Evolutionary conservation across 2,329 filamentous ascomycete genomes (phyloP).

Genomic region (Verticillium zaregamsianum): DNA sequence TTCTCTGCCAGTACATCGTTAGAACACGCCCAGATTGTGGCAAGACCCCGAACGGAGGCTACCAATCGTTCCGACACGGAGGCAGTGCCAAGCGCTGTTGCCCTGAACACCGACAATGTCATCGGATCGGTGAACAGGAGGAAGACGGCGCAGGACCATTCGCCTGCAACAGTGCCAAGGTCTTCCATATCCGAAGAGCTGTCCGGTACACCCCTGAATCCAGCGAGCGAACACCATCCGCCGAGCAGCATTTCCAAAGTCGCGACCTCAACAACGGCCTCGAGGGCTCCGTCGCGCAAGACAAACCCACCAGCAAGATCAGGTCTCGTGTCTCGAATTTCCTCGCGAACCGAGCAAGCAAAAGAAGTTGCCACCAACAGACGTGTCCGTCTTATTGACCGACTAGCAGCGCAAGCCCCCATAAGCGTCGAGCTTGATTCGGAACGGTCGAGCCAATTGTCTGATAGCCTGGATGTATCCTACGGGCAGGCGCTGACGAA

Average conservation of each 20-base stretch:
- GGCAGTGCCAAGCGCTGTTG: background rate
- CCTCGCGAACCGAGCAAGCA: background rate
- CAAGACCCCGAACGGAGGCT: background rate
- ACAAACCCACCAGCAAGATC: background rate
- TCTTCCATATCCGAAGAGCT: background rate
- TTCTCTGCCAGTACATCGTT: background rate
- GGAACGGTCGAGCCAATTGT: background rate
- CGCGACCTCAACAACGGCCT: background rate
- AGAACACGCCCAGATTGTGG: background rate
- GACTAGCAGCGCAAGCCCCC: conserved; percentile 10
- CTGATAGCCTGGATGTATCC: background rate
- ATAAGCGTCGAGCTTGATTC: conserved; percentile 4
- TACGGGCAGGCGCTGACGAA: background rate
- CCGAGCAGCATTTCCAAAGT: background rate
- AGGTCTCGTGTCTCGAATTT: background rate
- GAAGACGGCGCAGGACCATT: background rate
- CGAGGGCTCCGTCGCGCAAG: background rate
- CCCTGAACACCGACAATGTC: background rate
- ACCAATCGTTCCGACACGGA: background rate
- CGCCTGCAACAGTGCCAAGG: background rate
- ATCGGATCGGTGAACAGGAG: background rate
- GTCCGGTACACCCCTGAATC: background rate
- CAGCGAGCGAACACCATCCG: background rate
- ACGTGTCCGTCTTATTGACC: conserved; percentile 12
- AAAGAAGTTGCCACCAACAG: background rate